A percentile compares a stretch with the other conserved stretches of the same genome.
phyloP scores from a whole-genome alignment of 2,329 filamentous ascomycete genomes.

The Clonostachys solani region DNA sequence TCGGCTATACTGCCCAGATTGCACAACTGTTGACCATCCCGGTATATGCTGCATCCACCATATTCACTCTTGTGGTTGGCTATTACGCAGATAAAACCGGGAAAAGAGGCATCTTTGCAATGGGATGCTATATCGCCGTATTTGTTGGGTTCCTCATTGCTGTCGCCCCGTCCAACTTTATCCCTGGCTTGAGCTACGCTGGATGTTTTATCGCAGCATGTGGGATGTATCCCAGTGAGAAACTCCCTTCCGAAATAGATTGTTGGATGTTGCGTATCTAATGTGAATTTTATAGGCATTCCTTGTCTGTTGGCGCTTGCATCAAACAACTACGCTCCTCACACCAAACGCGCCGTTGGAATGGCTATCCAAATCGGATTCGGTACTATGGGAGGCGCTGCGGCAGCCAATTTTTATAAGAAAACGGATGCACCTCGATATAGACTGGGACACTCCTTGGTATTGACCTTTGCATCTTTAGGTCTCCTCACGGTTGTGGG shows the following conservation, averaged over 20 bases:
- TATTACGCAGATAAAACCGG: constrained; percentile 46
- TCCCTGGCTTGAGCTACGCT: not conserved
- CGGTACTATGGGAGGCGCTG: constrained; percentile 55
- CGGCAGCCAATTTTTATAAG: constrained; percentile 71
- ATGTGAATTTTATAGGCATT: constrained; percentile 47
- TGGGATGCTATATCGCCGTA: constrained; percentile 1
- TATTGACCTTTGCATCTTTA: constrained; percentile 41
- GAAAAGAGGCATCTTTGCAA: constrained; percentile 3
- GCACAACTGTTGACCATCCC: constrained; percentile 48
- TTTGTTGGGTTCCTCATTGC: constrained; percentile 2
- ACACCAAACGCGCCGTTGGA: constrained; percentile 59
- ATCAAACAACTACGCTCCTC: constrained; percentile 69
- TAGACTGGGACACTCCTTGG: constrained; percentile 42
- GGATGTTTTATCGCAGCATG: constrained; percentile 5
- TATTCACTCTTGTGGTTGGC: constrained; percentile 51
- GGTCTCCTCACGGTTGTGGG: constrained; percentile 39
- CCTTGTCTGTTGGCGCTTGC: constrained; percentile 77
- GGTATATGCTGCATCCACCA: constrained; percentile 54
- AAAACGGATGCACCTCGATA: constrained; percentile 41
- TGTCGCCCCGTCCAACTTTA: constrained; percentile 3
- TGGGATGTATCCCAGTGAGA: constrained; percentile 4
- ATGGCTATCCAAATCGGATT: constrained; percentile 62
- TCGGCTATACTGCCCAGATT: not conserved
- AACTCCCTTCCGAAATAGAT: constrained; percentile 9
- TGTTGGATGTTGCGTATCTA: constrained; percentile 4